Evolutionary conservation across 108 stramenopile genomes (phyloP).

Genomic region (Fragilaria crotonensis): DNA sequence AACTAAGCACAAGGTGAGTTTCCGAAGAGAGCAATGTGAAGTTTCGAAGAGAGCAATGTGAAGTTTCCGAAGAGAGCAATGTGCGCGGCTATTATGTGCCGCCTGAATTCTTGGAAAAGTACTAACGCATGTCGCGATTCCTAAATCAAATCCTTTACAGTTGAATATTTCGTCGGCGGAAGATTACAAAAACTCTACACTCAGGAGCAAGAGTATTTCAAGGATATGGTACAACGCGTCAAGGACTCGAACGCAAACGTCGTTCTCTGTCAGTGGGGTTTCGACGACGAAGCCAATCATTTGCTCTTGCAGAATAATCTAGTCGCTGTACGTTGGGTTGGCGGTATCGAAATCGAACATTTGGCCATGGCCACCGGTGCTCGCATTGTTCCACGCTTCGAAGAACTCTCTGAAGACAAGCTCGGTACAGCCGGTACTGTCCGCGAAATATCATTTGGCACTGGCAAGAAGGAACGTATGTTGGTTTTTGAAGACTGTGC

Average conservation of each 20-base stretch:
- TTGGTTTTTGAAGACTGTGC: constrained; percentile 94
- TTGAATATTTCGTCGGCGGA: constrained; percentile 94
- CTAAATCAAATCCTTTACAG: too few relatives aligned
- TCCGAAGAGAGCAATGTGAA: neutral
- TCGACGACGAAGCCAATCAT: constrained; percentile 99
- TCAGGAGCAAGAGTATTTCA: constrained; percentile 96
- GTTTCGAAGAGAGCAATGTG: neutral
- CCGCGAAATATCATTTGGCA: constrained; percentile 93
- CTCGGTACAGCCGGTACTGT: constrained; percentile 92
- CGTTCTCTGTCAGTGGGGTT: constrained; percentile 99
- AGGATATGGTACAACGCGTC: constrained; percentile 95
- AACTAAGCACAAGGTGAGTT: constrained; percentile 92
- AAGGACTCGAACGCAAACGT: constrained; percentile 97
- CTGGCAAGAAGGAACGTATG: constrained; percentile 91
- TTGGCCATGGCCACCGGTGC: constrained; percentile 99
- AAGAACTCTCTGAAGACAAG: constrained; percentile 90
- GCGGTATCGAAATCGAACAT: constrained; percentile 99
- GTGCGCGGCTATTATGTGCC: too few relatives aligned
- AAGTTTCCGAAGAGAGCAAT: neutral
- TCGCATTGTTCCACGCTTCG: constrained; percentile 97
- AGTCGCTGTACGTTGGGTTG: constrained; percentile 96
- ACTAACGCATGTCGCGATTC: too few relatives aligned
- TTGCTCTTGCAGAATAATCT: constrained; percentile 90
- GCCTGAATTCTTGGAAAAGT: too few relatives aligned
- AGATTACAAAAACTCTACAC: constrained; percentile 90